These are phyloP conservation scores for Spergularia bocconei DNA, from an alignment of 148 eudicot species.

Conservation along the genomic window DNA sequence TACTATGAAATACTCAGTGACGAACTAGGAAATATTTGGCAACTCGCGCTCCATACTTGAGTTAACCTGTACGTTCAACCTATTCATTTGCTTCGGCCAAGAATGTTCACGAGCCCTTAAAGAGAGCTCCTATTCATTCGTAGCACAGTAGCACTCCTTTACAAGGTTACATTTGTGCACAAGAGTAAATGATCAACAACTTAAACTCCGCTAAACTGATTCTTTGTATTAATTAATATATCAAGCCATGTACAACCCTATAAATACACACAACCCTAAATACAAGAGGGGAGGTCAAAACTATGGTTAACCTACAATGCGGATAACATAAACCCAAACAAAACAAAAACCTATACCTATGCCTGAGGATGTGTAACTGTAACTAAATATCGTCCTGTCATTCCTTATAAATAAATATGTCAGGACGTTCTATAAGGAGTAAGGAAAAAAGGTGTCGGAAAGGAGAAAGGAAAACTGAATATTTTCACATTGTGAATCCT, in stretches of 20 bases:
- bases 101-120: too few species aligned
- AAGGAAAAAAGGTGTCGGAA: neutral
- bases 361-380: neutral
- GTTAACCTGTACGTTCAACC: too few species aligned
- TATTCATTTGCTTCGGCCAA: too few species aligned
- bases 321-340: neutral
- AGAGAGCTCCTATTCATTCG: too few species aligned
- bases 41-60: too few species aligned
- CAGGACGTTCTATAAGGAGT: slow-evolving; percentile 8
- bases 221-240: neutral
- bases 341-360: neutral
- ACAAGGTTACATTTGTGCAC: too few species aligned
- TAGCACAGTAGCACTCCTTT: too few species aligned
- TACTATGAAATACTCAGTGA: too few species aligned
- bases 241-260: slow-evolving; percentile 15
- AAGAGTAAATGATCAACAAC: too few species aligned
- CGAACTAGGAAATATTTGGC: too few species aligned
- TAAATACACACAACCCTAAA: neutral
- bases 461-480: neutral
- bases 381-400: slow-evolving; percentile 21
- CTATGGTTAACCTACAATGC: slow-evolving; percentile 6
- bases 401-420: slow-evolving; percentile 21
- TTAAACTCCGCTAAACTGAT: neutral
- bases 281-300: slow-evolving; percentile 13
- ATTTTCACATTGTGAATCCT: neutral